These are phyloP conservation scores for Xerocomus amazonicus DNA, from an alignment of 1,284 basidiomycete genomes.

Conservation along the genomic window DNA sequence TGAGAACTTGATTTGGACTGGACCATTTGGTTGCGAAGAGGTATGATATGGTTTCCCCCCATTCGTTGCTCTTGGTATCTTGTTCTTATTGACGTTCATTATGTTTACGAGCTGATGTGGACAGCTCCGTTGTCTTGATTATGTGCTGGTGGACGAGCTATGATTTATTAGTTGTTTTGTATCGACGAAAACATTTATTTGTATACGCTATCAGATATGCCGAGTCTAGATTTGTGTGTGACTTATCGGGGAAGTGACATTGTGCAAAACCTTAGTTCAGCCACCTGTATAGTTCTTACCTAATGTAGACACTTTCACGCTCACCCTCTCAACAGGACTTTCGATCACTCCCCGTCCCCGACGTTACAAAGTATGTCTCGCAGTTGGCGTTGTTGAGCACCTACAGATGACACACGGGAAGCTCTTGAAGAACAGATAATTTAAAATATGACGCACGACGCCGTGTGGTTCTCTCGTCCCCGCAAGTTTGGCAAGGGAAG, in stretches of 20 bases:
- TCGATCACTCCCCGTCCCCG: background rate
- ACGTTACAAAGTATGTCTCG: constrained; percentile 14
- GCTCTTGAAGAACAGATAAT: background rate
- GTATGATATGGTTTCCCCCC: background rate
- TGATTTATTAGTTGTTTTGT: background rate
- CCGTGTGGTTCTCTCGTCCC: constrained; percentile 90
- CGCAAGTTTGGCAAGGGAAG: constrained; percentile 94
- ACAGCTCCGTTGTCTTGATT: background rate
- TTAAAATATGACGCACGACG: constrained; percentile 73
- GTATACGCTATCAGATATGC: background rate
- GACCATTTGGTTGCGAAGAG: background rate
- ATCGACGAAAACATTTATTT: constrained; percentile 1
- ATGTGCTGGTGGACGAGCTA: background rate
- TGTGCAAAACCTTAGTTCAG: constrained; percentile 21
- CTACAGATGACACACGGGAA: background rate
- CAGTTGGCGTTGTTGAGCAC: background rate
- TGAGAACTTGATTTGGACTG: background rate
- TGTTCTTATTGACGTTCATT: constrained; percentile 6
- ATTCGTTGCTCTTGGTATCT: background rate
- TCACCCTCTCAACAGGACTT: background rate
- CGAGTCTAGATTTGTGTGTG: background rate
- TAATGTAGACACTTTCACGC: background rate
- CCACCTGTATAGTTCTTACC: constrained; percentile 29
- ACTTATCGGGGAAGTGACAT: background rate
- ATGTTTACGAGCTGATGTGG: background rate